A percentile compares a stretch with the other conserved stretches of the same genome.
Evolutionary conservation across 805 yeast species (phyloP).

Genomic region (Candida caryicola): DNA sequence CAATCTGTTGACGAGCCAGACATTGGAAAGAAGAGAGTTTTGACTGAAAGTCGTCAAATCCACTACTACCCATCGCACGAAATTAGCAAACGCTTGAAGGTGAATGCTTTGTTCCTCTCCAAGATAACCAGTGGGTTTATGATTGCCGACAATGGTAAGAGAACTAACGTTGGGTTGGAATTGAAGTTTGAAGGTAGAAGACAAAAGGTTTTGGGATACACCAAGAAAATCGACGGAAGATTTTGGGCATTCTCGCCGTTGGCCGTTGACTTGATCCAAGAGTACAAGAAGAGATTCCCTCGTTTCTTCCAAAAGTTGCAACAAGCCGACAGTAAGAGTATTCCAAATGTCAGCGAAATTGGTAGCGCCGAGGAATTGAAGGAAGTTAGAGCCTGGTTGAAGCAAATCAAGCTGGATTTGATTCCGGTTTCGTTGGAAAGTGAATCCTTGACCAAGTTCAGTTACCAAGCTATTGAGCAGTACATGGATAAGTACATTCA

Average conservation of each 20-base stretch:
- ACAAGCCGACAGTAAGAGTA: conserved; percentile 21
- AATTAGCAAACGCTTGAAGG: conserved; percentile 53
- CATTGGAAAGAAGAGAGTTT: conserved; percentile 61
- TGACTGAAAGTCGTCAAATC: conserved; percentile 52
- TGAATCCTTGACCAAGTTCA: conserved; percentile 67
- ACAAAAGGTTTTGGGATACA: conserved; percentile 84
- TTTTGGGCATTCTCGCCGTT: conserved; percentile 80
- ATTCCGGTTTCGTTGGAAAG: conserved; percentile 70
- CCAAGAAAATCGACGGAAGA: conserved; percentile 56
- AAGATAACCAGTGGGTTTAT: conserved; percentile 72
- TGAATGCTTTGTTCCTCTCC: conserved; percentile 68
- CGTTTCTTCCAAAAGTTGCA: conserved; percentile 47
- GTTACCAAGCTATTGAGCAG: conserved; percentile 66
- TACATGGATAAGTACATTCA: conserved; percentile 48
- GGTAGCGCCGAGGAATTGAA: conserved; percentile 44
- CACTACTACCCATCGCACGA: conserved; percentile 65
- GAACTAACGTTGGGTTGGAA: conserved; percentile 73
- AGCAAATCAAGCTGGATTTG: conserved; percentile 46
- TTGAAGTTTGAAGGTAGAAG: conserved; percentile 78
- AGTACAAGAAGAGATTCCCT: conserved; percentile 63
- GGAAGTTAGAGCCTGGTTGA: conserved; percentile 46
- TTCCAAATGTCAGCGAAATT: conserved; percentile 39
- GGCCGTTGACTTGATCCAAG: conserved; percentile 63
- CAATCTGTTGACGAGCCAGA: conserved; percentile 52
- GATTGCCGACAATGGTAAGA: conserved; percentile 47